Evolutionary conservation across 2,329 filamentous ascomycete species (phyloP).

Genomic region (Fusarium circinatum): DNA sequence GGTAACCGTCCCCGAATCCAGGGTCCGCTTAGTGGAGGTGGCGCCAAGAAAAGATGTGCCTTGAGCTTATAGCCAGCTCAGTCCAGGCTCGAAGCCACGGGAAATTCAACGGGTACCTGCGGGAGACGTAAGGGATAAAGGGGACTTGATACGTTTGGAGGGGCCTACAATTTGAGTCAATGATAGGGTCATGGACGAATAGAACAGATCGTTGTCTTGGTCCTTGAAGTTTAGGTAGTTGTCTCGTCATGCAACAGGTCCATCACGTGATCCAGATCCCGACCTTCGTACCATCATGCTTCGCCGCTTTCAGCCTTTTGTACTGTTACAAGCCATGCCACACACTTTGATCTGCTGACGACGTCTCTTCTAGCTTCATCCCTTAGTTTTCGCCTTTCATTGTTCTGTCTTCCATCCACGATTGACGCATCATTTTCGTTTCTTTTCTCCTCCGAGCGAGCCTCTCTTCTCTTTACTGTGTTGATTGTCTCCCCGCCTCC

Average conservation of each 20-base stretch:
- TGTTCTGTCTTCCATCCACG: conserved; percentile 15
- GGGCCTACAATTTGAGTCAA: neutral
- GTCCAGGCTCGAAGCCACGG: conserved; percentile 14
- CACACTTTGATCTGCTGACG: conserved; percentile 28
- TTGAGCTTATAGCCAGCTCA: conserved; percentile 16
- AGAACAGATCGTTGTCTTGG: neutral
- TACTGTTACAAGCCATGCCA: conserved; percentile 17
- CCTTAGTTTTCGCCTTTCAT: conserved; percentile 32
- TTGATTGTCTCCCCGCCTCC: conserved; percentile 35
- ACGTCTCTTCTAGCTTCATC: conserved; percentile 35
- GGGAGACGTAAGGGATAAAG: neutral
- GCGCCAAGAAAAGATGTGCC: conserved; percentile 35
- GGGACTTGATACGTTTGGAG: neutral
- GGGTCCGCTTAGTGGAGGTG: conserved; percentile 38
- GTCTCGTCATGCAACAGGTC: neutral
- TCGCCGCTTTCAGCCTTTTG: conserved; percentile 36
- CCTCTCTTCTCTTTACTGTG: conserved; percentile 5
- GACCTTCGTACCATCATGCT: conserved; percentile 28
- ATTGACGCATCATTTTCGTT: conserved; percentile 6
- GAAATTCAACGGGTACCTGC: neutral
- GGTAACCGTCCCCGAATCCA: conserved; percentile 34
- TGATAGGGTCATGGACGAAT: neutral
- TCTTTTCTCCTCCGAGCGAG: conserved; percentile 7
- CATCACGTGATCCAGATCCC: conserved; percentile 31
- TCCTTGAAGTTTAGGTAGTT: neutral